Percentiles rank a stretch among this genome's conserved stretches.
Evolutionary conservation across 2,329 filamentous ascomycete species (phyloP).

Genomic region (Fonsecaea pugnacius): DNA sequence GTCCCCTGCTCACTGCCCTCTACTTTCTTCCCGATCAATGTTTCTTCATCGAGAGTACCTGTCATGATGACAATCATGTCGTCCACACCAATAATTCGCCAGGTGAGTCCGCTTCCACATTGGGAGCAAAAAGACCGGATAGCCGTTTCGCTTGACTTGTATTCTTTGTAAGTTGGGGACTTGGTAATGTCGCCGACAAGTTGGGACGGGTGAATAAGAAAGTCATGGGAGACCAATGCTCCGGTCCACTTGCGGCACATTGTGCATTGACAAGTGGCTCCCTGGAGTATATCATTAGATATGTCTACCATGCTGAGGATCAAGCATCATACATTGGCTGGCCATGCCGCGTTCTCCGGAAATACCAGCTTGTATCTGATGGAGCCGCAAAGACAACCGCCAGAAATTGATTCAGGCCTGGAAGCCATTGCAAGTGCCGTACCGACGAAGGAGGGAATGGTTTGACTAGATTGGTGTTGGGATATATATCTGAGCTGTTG

Average conservation of each 20-base stretch:
- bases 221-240: slow-evolving; percentile 25
- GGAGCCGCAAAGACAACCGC: slow-evolving; percentile 31
- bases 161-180: slow-evolving; percentile 26
- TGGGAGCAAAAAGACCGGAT: slow-evolving; percentile 28
- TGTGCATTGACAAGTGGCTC: slow-evolving; percentile 28
- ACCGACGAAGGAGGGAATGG: neutral
- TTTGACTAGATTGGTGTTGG: neutral
- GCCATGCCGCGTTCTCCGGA: slow-evolving; percentile 22
- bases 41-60: slow-evolving; percentile 30
- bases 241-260: slow-evolving; percentile 32
- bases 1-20: slow-evolving; percentile 27
- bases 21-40: slow-evolving; percentile 28
- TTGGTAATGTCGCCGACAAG: slow-evolving; percentile 27
- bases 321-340: slow-evolving; percentile 23
- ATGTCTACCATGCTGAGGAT: neutral
- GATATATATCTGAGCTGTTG: neutral
- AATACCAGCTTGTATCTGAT: slow-evolving; percentile 28
- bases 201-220: slow-evolving; percentile 27
- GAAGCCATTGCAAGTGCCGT: slow-evolving; percentile 16
- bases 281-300: slow-evolving; percentile 6
- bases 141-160: slow-evolving; percentile 24
- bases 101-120: slow-evolving; percentile 31
- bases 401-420: slow-evolving; percentile 22
- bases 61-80: slow-evolving; percentile 26
- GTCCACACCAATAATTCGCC: slow-evolving; percentile 26